Evolutionary conservation across 108 stramenopile genomes (phyloP), one percentile per base, ranked within the genome.

Genomic region (Cyclotella atomus): DNA sequence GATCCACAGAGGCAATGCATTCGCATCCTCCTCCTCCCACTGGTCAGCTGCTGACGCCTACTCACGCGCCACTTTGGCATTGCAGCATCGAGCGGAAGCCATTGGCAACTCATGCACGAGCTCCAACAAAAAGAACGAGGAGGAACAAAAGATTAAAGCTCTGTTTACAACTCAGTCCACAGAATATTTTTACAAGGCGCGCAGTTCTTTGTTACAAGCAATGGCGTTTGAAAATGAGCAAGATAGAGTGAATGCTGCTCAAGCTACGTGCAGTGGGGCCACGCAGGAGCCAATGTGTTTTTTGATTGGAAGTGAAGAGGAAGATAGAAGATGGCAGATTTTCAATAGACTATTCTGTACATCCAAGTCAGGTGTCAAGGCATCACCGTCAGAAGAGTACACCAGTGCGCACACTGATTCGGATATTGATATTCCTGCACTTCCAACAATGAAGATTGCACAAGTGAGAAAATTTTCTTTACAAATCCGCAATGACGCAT

Each of bases 181-280:
- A 15, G 68, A 77, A 64, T 77, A 77, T 33, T 50, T 77, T 27
- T 70, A 70, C 62, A 77, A 77, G 44, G 68, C 68, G 10, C 68
- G 76, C 19, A 61, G 64, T n/a, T 64, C 49, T 38, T 55, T 77
- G n/a, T 53, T 77, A n/a, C 15, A 61, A 34, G 68, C 76, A 20
- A 6, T 76, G 43, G 46, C 3, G 3, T 69, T 63, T 62, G 75
- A 76, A 30, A 76, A 76, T 63, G 75, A 61, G 29, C 59, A 76
- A 69, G 75, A 76, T 69, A 60, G 61, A 35, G 16, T 33, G 14
- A 52, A 34, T n/a, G 27, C 68, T 19, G 9, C 55, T 0, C 46
- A 69, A n/a, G 75, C 69, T 12, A 57, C 67, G 30, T 50, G 41
- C 15, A 25, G 38, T 19, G 75, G 75, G 16, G 68, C 68, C 1